phyloP scores from a whole-genome alignment of 306 rosid species.

The Malus fusca region DNA sequence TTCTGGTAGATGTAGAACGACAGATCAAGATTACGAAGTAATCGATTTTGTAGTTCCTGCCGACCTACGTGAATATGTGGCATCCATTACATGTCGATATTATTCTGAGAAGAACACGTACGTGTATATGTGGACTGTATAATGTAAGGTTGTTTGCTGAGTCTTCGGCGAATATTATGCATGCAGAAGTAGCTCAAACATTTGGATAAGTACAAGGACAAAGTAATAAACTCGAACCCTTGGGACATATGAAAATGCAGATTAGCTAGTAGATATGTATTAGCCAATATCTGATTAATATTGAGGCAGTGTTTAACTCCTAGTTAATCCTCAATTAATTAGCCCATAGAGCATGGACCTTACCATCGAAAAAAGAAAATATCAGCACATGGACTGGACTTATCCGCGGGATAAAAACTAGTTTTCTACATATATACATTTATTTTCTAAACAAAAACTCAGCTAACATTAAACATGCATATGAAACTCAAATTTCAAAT shows the following conservation, averaged over 20 bases:
- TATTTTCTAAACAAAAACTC: too few relatives aligned
- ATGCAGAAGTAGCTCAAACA: not conserved
- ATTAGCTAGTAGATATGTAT: not conserved
- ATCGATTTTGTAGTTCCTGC: not conserved
- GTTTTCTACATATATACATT: too few relatives aligned
- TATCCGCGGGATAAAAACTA: too few relatives aligned
- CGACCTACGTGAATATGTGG: not conserved
- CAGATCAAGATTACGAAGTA: not conserved
- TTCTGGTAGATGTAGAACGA: not conserved
- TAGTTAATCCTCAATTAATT: not conserved
- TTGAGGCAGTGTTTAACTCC: not conserved
- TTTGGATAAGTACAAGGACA: not conserved
- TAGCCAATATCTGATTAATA: not conserved
- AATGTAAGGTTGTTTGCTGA: not conserved
- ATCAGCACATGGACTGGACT: not conserved
- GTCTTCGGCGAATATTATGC: not conserved
- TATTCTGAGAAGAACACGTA: not conserved
- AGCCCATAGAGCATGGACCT: not conserved
- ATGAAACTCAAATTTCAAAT: too few relatives aligned
- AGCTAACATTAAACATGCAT: too few relatives aligned
- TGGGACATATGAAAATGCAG: not conserved
- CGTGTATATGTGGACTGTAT: not conserved
- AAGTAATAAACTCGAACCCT: not conserved
- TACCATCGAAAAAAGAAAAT: not conserved
- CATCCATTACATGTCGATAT: not conserved